Conservation (phyloP, 305 asterid species). For the Caryopteris hybrid region DNA sequence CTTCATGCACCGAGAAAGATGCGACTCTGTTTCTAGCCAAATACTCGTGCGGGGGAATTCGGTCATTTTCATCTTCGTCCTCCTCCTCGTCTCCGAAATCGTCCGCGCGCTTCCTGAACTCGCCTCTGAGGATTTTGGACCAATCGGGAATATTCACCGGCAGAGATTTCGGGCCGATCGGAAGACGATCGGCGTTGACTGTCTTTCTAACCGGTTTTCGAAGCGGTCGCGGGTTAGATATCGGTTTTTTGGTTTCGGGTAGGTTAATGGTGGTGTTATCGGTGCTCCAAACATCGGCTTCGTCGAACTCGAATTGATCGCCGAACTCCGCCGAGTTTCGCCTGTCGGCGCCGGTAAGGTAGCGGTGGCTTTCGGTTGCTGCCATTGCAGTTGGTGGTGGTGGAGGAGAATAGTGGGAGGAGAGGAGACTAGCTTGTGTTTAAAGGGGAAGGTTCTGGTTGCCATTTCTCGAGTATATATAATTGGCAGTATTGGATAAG, state of each 20-base stretch:
- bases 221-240: conserved; percentile 17
- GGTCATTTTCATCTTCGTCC: conserved; percentile 23
- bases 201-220: conserved; percentile 32
- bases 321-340: conserved; percentile 19
- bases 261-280: neutral
- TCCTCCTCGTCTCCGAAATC: conserved; percentile 20
- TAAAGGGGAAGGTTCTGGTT: neutral
- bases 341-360: conserved; percentile 29
- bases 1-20: conserved; percentile 79
- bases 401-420: neutral
- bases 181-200: neutral
- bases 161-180: conserved; percentile 39
- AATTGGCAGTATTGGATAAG: conserved; percentile 32
- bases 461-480: conserved; percentile 13
- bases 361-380: conserved; percentile 36
- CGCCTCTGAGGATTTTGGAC: conserved; percentile 52
- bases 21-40: conserved; percentile 58
- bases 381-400: conserved; percentile 22
- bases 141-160: conserved; percentile 67
- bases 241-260: conserved; percentile 24
- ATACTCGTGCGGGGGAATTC: conserved; percentile 73
- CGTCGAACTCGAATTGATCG: conserved; percentile 51
- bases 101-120: conserved; percentile 29
- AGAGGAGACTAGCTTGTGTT: conserved; percentile 6
- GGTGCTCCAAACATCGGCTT: conserved; percentile 52